Evolutionary conservation across 495 filamentous ascomycete species (phyloP).

Genomic region (Astrothelium subdiscretum): DNA sequence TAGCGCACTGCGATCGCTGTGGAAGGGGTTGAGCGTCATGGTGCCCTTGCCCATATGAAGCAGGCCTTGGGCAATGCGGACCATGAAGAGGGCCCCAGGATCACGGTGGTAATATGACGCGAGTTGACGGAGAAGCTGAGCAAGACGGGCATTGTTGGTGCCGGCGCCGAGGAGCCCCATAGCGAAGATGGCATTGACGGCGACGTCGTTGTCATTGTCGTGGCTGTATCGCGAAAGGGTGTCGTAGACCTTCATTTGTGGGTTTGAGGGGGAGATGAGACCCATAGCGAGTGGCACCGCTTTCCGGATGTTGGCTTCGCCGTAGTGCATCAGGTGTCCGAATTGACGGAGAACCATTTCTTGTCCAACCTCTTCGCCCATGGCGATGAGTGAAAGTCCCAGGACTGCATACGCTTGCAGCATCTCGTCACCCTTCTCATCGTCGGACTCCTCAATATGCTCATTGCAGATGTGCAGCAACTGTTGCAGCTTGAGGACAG

Average conservation of each 20-base stretch:
- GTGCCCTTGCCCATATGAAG: slow-evolving; percentile 99
- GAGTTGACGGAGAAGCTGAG: slow-evolving; percentile 85
- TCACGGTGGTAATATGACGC: slow-evolving; percentile 97
- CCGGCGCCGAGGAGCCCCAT: slow-evolving; percentile 97
- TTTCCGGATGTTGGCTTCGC: slow-evolving; percentile 89
- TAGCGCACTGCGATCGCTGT: slow-evolving; percentile 91
- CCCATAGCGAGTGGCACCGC: slow-evolving; percentile 97
- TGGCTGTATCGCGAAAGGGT: slow-evolving; percentile 96
- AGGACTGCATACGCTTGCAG: slow-evolving; percentile 93
- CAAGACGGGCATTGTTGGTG: slow-evolving; percentile 94
- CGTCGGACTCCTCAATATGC: slow-evolving; percentile 62
- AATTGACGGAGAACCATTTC: slow-evolving; percentile 98
- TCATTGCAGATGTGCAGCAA: slow-evolving; percentile 95
- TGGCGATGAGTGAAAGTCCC: slow-evolving; percentile 84
- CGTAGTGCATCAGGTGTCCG: slow-evolving; percentile 98
- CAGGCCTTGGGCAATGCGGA: slow-evolving; percentile 93
- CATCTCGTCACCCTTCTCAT: slow-evolving; percentile 58
- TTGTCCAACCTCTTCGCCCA: slow-evolving; percentile 97
- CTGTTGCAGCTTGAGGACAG: slow-evolving; percentile 91
- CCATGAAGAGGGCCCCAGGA: slow-evolving; percentile 94
- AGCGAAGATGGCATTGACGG: slow-evolving; percentile 96
- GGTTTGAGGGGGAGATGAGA: slow-evolving; percentile 90
- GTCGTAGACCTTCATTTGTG: slow-evolving; percentile 99
- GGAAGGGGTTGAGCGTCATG: slow-evolving; percentile 89
- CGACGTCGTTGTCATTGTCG: slow-evolving; percentile 98